These are phyloP conservation scores for Lepidium didymum DNA, from an alignment of 345 rosid species.

Conservation along the genomic window DNA sequence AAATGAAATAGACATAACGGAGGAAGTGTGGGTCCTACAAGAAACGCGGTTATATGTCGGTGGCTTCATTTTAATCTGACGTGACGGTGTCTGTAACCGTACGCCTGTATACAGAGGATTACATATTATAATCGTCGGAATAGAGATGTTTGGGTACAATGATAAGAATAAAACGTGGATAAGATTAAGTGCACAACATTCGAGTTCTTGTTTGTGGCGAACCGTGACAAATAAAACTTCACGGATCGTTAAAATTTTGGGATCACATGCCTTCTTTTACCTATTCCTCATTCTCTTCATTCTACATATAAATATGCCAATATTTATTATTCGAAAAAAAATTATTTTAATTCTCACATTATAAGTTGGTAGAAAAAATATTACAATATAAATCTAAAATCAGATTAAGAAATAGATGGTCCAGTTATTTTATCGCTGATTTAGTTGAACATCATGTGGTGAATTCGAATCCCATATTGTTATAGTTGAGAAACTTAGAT, in stretches of 20 bases:
- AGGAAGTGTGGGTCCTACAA: neutral
- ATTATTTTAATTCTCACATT: too few species aligned
- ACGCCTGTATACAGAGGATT: neutral
- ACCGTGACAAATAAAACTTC: constrained; percentile 28
- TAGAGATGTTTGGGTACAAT: constrained; percentile 13
- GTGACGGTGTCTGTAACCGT: constrained; percentile 3
- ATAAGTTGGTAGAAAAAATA: too few species aligned
- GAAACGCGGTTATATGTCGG: constrained; percentile 29
- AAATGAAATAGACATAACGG: neutral
- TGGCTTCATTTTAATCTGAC: constrained; percentile 9
- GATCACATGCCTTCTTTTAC: constrained; percentile 21
- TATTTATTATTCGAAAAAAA: too few species aligned
- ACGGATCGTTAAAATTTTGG: constrained; percentile 20
- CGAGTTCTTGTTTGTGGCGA: constrained; percentile 21
- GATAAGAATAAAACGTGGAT: neutral
- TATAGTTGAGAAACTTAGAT: too few species aligned
- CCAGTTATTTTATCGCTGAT: too few species aligned
- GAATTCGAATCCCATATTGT: too few species aligned
- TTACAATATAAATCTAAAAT: too few species aligned
- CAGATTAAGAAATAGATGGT: too few species aligned
- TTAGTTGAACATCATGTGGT: too few species aligned
- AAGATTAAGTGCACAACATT: constrained; percentile 5
- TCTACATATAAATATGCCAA: neutral
- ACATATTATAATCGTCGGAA: neutral
- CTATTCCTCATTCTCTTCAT: neutral